phyloP scores from a whole-genome alignment of 441 rosid genomes.

The Bocquillonia castaneifolia region DNA sequence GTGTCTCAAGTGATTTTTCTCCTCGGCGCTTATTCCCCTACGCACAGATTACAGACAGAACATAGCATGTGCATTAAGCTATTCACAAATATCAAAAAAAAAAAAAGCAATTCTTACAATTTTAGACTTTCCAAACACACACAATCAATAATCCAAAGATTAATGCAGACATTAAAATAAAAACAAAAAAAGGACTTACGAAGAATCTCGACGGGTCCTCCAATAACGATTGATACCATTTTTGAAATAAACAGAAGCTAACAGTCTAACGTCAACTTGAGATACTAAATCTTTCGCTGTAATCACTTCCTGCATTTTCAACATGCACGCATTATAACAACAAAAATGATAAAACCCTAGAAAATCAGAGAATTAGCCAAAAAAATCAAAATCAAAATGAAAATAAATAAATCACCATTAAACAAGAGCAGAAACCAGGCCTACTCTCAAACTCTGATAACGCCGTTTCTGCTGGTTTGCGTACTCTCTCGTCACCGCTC shows the following conservation, averaged over 20 bases:
- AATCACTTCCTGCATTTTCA: slow-evolving; percentile 78
- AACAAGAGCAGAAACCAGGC: slow-evolving; percentile 94
- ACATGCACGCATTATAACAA: not conserved
- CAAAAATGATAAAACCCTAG: slow-evolving; percentile 28
- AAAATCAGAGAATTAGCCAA: slow-evolving; percentile 11
- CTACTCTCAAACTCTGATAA: slow-evolving; percentile 80
- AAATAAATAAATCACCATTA: slow-evolving; percentile 65
- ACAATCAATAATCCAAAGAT: not conserved
- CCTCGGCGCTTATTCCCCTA: slow-evolving; percentile 89
- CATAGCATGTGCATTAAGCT: not conserved
- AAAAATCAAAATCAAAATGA: not conserved
- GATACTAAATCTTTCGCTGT: slow-evolving; percentile 81
- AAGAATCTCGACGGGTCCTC: slow-evolving; percentile 78
- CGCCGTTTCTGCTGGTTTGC: slow-evolving; percentile 89
- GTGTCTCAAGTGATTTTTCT: slow-evolving; percentile 73
- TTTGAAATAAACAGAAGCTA: slow-evolving; percentile 93
- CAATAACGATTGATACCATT: slow-evolving; percentile 84
- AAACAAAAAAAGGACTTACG: slow-evolving; percentile 37
- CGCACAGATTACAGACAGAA: slow-evolving; percentile 1
- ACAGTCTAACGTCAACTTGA: slow-evolving; percentile 77
- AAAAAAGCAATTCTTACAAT: too few relatives aligned
- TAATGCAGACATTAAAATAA: not conserved
- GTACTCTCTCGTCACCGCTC: slow-evolving; percentile 76
- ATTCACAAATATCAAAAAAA: not conserved
- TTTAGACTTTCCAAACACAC: not conserved